These are phyloP conservation scores for Starmerella cellae DNA, from an alignment of 805 yeast genomes.

Conservation along the genomic window DNA sequence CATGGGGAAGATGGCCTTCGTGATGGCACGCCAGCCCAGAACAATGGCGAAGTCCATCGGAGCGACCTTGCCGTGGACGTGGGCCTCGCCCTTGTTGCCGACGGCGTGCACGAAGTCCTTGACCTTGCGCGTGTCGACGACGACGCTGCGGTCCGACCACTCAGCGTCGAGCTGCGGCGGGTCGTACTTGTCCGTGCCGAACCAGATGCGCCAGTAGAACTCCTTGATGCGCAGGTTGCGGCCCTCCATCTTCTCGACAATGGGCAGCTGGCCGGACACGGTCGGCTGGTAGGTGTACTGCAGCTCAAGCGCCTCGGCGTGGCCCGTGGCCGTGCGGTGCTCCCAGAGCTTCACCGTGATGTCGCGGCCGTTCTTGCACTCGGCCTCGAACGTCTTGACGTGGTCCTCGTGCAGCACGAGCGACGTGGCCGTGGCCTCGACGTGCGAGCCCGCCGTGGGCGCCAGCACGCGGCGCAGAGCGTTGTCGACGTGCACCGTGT, in stretches of 20 bases:
- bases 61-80: slow-evolving; percentile 67
- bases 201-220: slow-evolving; percentile 97
- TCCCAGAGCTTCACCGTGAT: slow-evolving; percentile 71
- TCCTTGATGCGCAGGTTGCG: slow-evolving; percentile 88
- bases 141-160: slow-evolving; percentile 51
- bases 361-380: slow-evolving; percentile 35
- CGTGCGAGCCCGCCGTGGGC: slow-evolving; percentile 53
- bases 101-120: slow-evolving; percentile 92
- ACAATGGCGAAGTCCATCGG: slow-evolving; percentile 99
- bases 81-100: slow-evolving; percentile 94
- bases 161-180: slow-evolving; percentile 50
- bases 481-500: slow-evolving; percentile 54
- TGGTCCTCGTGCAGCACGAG: slow-evolving; percentile 61
- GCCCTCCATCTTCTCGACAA: slow-evolving; percentile 74
- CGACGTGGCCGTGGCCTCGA: slow-evolving; percentile 42
- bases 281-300: slow-evolving; percentile 65
- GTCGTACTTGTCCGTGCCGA: slow-evolving; percentile 44
- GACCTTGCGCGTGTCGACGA: slow-evolving; percentile 62
- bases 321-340: slow-evolving; percentile 68
- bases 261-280: slow-evolving; percentile 84
- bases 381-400: slow-evolving; percentile 55
- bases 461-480: slow-evolving; percentile 69
- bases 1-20: slow-evolving; percentile 94
- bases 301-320: slow-evolving; percentile 63
- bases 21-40: slow-evolving; percentile 95